Percentiles rank a stretch among this genome's conserved stretches.
phyloP scores from a whole-genome alignment of 148 eudicot species.

The Limonium bicolor region DNA sequence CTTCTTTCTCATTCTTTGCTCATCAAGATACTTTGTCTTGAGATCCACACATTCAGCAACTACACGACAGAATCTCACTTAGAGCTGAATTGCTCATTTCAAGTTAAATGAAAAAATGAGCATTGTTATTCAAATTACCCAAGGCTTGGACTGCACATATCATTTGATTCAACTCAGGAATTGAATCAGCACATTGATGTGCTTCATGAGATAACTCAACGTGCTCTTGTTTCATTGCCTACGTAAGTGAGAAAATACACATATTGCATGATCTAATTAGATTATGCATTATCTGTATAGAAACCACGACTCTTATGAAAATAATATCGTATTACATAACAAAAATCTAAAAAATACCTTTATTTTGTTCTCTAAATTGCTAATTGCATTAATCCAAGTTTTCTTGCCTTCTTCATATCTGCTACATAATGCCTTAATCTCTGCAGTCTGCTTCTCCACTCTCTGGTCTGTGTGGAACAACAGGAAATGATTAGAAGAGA shows the following conservation, averaged over 20 bases:
- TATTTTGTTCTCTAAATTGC: slow-evolving; percentile 39
- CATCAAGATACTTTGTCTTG: slow-evolving; percentile 78
- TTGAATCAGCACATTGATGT: slow-evolving; percentile 71
- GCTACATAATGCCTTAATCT: slow-evolving; percentile 36
- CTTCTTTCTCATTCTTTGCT: slow-evolving; percentile 82
- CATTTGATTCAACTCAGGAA: slow-evolving; percentile 77
- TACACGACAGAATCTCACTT: slow-evolving; percentile 14
- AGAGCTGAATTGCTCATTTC: neutral
- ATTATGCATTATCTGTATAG: neutral
- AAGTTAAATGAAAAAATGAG: neutral
- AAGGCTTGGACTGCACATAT: slow-evolving; percentile 69
- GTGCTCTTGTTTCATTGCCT: slow-evolving; percentile 76
- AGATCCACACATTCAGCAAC: slow-evolving; percentile 88
- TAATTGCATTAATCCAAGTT: slow-evolving; percentile 47
- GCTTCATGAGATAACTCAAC: slow-evolving; percentile 59
- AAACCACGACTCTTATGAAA: neutral
- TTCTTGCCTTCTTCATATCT: slow-evolving; percentile 63
- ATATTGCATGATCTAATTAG: neutral
- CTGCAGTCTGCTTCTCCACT: slow-evolving; percentile 57
- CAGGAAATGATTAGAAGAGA: too few relatives aligned
- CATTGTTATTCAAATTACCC: slow-evolving; percentile 29
- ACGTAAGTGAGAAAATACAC: slow-evolving; percentile 3
- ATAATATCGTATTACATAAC: neutral
- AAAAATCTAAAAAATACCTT: slow-evolving; percentile 27
- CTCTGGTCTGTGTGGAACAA: slow-evolving; percentile 59